These are phyloP conservation scores for Aspergillus steynii DNA, from an alignment of 495 filamentous ascomycete species.

Conservation along the genomic window DNA sequence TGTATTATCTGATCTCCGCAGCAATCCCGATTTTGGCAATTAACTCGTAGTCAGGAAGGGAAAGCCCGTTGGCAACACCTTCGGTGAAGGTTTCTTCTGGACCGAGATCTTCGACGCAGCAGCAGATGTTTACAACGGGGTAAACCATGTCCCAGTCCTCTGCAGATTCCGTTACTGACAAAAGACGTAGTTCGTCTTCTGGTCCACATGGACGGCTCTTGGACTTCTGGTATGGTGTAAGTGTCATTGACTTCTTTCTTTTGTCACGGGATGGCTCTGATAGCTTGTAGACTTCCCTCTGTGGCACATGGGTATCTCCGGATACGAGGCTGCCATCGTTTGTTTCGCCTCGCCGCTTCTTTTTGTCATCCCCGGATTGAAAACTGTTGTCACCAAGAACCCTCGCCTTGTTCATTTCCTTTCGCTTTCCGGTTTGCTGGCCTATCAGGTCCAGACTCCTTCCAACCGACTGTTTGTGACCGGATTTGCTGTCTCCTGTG, in stretches of 20 bases:
- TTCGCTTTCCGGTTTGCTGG: conserved; percentile 75
- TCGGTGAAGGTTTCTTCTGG: conserved; percentile 72
- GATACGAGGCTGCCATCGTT: conserved; percentile 89
- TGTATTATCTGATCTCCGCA: conserved; percentile 36
- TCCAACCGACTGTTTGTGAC: conserved; percentile 77
- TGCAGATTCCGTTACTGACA: conserved; percentile 13
- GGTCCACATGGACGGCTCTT: conserved; percentile 88
- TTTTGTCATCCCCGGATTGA: conserved; percentile 70
- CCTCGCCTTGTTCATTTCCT: conserved; percentile 69
- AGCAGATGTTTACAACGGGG: conserved; percentile 91
- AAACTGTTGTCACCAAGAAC: conserved; percentile 66
- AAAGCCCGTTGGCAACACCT: conserved; percentile 68
- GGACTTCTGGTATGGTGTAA: conserved; percentile 92
- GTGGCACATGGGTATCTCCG: conserved; percentile 99
- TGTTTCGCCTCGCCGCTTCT: conserved; percentile 78
- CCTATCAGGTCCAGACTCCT: conserved; percentile 73
- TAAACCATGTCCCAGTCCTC: conserved; percentile 40
- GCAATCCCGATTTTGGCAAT: conserved; percentile 18
- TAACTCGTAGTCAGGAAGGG: conserved; percentile 67
- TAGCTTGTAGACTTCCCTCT: conserved; percentile 77
- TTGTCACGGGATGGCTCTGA: conserved; percentile 20
- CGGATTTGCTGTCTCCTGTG: conserved; percentile 73
- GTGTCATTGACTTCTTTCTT: conserved; percentile 27
- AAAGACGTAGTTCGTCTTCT: conserved; percentile 79
- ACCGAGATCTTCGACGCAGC: conserved; percentile 73